Conservation (phyloP, 345 rosid genomes). For the Gossypium rotundifolium region DNA sequence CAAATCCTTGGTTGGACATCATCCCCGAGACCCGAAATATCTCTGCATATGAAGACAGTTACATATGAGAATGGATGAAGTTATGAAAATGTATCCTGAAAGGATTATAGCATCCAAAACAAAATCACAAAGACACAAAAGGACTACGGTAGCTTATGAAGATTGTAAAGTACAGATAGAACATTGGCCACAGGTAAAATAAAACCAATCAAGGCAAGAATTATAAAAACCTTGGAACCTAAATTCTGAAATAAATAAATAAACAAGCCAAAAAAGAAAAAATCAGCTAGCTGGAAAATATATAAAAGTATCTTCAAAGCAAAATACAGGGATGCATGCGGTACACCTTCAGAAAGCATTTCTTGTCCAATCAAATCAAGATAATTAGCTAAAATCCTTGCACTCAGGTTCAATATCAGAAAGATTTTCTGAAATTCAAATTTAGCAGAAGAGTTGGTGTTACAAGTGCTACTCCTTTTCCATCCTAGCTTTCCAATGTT, state of each 20-base stretch:
- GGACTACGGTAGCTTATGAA: neutral
- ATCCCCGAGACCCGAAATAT: conserved; percentile 73
- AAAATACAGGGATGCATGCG: neutral
- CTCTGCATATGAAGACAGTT: conserved; percentile 44
- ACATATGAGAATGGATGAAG: conserved; percentile 10
- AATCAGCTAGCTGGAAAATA: neutral
- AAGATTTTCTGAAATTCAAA: neutral
- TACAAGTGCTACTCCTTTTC: neutral
- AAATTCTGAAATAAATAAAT: neutral
- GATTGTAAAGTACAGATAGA: neutral
- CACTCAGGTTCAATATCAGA: neutral
- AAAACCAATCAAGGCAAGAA: neutral
- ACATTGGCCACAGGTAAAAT: neutral
- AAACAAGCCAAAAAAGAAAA: neutral
- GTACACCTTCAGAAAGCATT: neutral
- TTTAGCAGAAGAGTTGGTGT: neutral
- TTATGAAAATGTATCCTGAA: neutral
- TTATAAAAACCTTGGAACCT: neutral
- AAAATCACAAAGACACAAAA: neutral
- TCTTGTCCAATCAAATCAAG: neutral
- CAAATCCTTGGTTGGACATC: conserved; percentile 90
- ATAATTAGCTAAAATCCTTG: neutral
- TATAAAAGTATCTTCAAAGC: neutral
- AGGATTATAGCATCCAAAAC: neutral
- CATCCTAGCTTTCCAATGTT: neutral